Base-by-base conservation (phyloP, 2,329 filamentous ascomycete genomes). In the Rachicladosporium sp. region DNA sequence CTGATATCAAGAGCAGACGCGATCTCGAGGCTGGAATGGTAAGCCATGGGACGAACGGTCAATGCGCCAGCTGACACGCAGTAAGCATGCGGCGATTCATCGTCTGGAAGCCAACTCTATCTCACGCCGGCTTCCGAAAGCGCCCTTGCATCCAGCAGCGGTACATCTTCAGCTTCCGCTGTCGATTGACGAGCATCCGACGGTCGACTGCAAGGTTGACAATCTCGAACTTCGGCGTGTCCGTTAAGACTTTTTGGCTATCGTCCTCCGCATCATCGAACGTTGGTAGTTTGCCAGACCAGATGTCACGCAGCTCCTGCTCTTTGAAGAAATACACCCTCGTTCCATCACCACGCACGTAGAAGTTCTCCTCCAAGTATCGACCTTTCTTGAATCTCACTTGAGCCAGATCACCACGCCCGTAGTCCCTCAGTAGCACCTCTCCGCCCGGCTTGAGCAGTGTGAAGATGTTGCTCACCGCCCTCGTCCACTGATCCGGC, bases 261-360 rank as follows among this genome's bases (percentile, higher is more conserved):
- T 47, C 33, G 9, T 47, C 38, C 15, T 50, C 55, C 27, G 54
- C 54, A 10, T 44, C 42, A 8, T 31, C 33, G 27, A 6, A 31
- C 8, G 31, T 19, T 4, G 40, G 29, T 12, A 42, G 35, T 31
- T 38, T 37, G 50, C 71, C 73, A 15, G 70, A 69, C 89, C 89
- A 96, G 43, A 96, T 89, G 33, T 71, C 61, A 38, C 74, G 71
- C 39, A 98, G 67, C 64, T 98, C 81, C 29, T 88, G 79, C 59
- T 78, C 72, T 42, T 95, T 89, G 55, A 98, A 98, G 62, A 98
- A 98, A 62, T 96, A 98, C 0, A 98, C 91, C 5, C 91, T 74
- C 3, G 91, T 98, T 2, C 91, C 91, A 60, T 98, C 91, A 2
- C 91, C 91, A 29, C 91, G 72, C 33, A 95, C 83, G 59, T 98